Base-by-base conservation (phyloP, 371 early-diverging fungal species). In the Scutellospora calospora region DNA sequence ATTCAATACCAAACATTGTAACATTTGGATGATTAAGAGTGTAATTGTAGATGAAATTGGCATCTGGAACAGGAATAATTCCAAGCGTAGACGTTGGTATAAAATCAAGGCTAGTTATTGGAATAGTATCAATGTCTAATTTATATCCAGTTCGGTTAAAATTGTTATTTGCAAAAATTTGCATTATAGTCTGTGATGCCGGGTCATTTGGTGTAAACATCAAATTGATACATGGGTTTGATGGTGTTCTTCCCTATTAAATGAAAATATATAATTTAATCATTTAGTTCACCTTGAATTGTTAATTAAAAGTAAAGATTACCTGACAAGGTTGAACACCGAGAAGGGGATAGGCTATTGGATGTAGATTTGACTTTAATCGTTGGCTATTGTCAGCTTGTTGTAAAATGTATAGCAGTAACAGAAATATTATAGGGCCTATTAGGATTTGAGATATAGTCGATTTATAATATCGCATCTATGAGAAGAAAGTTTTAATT, bases 21-120 rank as follows among this genome's bases (percentile, higher is more conserved):
- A 83, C 79, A 83, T 94, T 94, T 57, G 92, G 94, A 79, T 91
- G 75, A 27, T 82, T 79, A 14, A 93, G 79, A 18, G 92, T 83
- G 79, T 91, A 93, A 81, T 89, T 80, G 83, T 93, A 93, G 55
- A 94, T 92, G 81, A 91, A 91, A 57, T 87, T 83, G 22, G 84
- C 78, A 71, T 85, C 77, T 2, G 89, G 83, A 2, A 92, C 93
- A 25, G 91, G 89, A 1, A 90, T 88, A 62, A 92, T 87, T 18
- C 89, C 93, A 14, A 86, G 62, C 5, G 80, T 85, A 38, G 77
- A 55, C 0, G 55, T 45, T 3, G 92, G 92, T 25, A 59, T 51
- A 5, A 75, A 81, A n/a, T 22, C 81, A 52, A 87, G 35, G 71
- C 9, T 57, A 22, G n/a, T 22, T 5, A 57, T 57, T 9, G 22